Base-by-base conservation (phyloP, 345 rosid species). In the Camelina hispida region DNA sequence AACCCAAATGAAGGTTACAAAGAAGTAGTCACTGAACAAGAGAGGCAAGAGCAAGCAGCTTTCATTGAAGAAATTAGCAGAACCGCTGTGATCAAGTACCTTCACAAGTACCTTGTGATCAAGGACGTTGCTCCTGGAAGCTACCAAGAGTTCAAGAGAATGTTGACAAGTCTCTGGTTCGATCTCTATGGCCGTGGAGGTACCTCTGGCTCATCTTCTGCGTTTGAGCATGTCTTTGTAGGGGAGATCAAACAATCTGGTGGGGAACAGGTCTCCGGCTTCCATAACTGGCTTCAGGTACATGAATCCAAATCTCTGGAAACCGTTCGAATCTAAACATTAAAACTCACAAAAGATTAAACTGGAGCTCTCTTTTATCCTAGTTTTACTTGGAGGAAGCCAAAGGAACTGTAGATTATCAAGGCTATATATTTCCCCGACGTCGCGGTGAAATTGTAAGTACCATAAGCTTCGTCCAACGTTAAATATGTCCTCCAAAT, bases 241-340 rank as follows among this genome's bases (percentile, higher is more conserved):
- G 98, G 97, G 57, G 97, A 94, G 84, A 82, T 94, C 76, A 91
- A 90, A 86, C 88, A 90, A 38, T 70, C 53, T n/a, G 91, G 82
- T 25, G 93, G 85, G 60, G 82, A 85, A 79, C 85, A 89, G 82
- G 95, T 94, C 78, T 85, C 85, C 10, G 97, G 97, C 23, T 94
- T 94, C 82, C 98, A 94, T 73, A 94, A 94, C 70, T 94, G 98
- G 98, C 84, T 94, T 84, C 98, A 91, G 98, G 98, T 77, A 56
- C 52, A 20, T 56, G 15, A 48, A 32, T 38, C 4, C 53, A 70
- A 32, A 71, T 12, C 10, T 4, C 25, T 62, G 15, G 22, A 20
- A 23, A 25, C 43, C 32, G 2, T 4, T 4, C 2, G 7, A 53
- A 43, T 40, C 13, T 3, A 42, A 65, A 10, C 32, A 30, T 1